Base-by-base conservation (phyloP, 768 basidiomycete genomes). In the Tricholoma flavovirens region DNA sequence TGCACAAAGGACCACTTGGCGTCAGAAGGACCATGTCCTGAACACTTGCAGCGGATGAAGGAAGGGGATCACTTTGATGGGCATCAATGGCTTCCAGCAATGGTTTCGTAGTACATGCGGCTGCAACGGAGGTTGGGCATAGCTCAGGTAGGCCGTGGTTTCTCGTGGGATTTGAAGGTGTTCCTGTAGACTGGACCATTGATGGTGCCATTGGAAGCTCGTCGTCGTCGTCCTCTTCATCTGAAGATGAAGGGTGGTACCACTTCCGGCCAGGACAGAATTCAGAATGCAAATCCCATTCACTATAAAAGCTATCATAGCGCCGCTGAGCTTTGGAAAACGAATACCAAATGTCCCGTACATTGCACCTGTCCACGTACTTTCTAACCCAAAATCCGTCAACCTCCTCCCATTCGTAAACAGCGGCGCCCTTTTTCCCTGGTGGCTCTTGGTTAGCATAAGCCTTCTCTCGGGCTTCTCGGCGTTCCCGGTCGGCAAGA, bases 301-400 rank as follows among this genome's bases (percentile, higher is more conserved):
- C 49, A 33, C 33, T 51, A 15, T 14, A 17, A 24, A 51, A 32
- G 26, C 49, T 33, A n/a, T 51, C 49, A 24, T 51, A 51, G 15
- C 30, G 29, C 35, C 21, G 17, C 35, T 51, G 49, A 32, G 35
- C 49, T 33, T 32, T 24, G 17, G 49, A 19, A 19, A 33, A 51
- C 11, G 30, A 33, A 33, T 33, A 15, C 49, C 49, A 51, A 32
- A 15, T 10, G 32, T 51, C 30, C 35, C 12, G 5, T 2, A 51
- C 49, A 33, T 51, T 19, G 14, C 21, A 19, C 22, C 35, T 32
- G 30, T 51, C 22, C 8, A 51, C 49, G 14, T 15, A 17, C 22
- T 51, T 51, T 17, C 30, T 51, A 51, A 33, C 17, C 49, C 49
- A 51, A 51, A 51, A 51, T 51, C 49, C 15, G 14, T 51, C 49